Base-by-base conservation (phyloP, 192 early-diverging fungal species). In the Entomortierella beljakovae region DNA sequence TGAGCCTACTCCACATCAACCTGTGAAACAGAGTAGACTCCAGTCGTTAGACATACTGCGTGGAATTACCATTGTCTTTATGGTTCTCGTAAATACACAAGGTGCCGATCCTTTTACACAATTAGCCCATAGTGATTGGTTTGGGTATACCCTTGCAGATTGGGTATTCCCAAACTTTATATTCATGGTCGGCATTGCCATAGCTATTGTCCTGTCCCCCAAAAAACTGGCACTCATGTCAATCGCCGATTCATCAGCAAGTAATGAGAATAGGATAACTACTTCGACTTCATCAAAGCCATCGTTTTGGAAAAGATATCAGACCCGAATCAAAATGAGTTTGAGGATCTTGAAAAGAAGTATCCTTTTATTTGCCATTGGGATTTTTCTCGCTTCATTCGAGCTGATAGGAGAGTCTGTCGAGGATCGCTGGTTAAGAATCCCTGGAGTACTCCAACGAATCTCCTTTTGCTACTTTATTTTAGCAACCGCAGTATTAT, bases 161-260 rank as follows among this genome's bases (percentile, higher is more conserved):
- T 64, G 80, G 43, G 85, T 89, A 6, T 89, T 87, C 81, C 88
- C 88, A 2, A 80, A 73, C 31, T 88, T 89, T 34, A 43, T 89
- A 2, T 88, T 88, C 50, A 84, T 89, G 54, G 80, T 81, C 42
- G 88, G 88, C 28, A 67, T 84, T 26, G 64, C 75, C 20, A 37
- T 80, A n/a, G 59, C 79, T 4, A 71, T 77, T 33, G 66, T 77
- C 38, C 35, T 75, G 32, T 38, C 61, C 1, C 63, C 71, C 4
- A 54, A 20, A 1, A 64, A 56, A 53, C 46, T 73, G 22, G 23
- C 22, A 9, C 11, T 40, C 10, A 23, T 65, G 18, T 57, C 61
- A n/a, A 26, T 15, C 15, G 18, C 31, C 7, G 25, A 13, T 25
- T 51, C 63, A 4, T 10, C 64, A 46, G 6, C 53, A 55, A 16